Evolutionary conservation across 306 rosid species (phyloP).

Genomic region (Bauhinia variegata): DNA sequence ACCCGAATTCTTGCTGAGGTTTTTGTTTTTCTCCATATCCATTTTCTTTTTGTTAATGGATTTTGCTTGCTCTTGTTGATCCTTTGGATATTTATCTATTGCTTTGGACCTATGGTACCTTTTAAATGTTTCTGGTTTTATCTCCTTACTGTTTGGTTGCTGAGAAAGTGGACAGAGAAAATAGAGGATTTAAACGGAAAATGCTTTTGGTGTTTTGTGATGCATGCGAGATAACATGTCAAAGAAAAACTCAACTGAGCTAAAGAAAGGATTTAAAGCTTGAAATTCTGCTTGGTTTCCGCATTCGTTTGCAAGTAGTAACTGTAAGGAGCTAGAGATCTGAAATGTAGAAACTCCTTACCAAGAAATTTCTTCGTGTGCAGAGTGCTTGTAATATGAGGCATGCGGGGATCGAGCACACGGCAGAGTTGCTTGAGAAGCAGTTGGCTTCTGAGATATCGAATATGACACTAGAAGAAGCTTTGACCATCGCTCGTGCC

Average conservation of each 20-base stretch:
- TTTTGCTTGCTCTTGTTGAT: neutral
- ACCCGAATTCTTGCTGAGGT: slow-evolving; percentile 87
- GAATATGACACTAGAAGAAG: slow-evolving; percentile 83
- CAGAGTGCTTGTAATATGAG: slow-evolving; percentile 92
- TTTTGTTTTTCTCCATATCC: neutral
- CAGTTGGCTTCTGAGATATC: slow-evolving; percentile 85
- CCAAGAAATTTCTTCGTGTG: slow-evolving; percentile 1
- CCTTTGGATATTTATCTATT: slow-evolving; percentile 5
- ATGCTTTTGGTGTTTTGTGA: slow-evolving; percentile 23
- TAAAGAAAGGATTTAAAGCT: neutral
- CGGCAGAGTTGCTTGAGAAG: slow-evolving; percentile 83
- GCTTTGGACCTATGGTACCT: neutral
- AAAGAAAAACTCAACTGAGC: neutral
- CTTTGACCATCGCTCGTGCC: slow-evolving; percentile 82
- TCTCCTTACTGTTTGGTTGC: slow-evolving; percentile 23
- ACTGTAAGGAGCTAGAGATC: slow-evolving; percentile 3
- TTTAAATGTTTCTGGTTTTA: slow-evolving; percentile 4
- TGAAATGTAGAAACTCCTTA: slow-evolving; percentile 14
- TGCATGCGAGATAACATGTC: slow-evolving; percentile 25
- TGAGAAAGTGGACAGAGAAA: slow-evolving; percentile 22
- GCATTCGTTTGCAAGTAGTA: slow-evolving; percentile 15
- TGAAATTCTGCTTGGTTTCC: neutral
- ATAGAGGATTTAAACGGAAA: neutral
- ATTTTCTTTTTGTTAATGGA: neutral
- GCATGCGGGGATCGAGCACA: slow-evolving; percentile 77